Conservation (phyloP, 164 flowering plant genomes). For the Umbilicus rupestris region DNA sequence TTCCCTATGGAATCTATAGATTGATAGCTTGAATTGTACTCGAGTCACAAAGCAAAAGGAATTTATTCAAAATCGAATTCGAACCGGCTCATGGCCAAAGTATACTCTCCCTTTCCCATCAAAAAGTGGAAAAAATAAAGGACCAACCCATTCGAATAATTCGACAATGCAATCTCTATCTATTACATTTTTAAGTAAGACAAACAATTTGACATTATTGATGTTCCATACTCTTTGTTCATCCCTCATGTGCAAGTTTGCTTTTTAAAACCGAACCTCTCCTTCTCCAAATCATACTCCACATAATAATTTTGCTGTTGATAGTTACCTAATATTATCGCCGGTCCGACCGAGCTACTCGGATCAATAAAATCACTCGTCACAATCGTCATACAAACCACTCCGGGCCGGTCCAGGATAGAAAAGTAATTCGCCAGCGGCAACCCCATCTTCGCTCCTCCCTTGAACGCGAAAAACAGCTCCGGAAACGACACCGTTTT, state of each 20-base stretch:
- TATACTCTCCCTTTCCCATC: too few species aligned
- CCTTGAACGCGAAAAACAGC: constrained; percentile 51
- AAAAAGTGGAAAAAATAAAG: background rate
- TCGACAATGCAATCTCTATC: background rate
- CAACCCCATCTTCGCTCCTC: constrained; percentile 52
- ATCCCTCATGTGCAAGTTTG: constrained; percentile 19
- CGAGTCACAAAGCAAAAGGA: too few species aligned
- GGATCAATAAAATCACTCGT: constrained; percentile 8
- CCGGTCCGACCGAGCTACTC: constrained; percentile 23
- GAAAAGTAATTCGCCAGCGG: constrained; percentile 58
- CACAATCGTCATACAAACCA: constrained; percentile 44
- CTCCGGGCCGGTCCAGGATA: constrained; percentile 16
- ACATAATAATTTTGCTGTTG: constrained; percentile 43
- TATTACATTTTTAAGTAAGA: background rate
- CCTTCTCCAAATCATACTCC: constrained; percentile 43
- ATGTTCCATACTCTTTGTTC: background rate
- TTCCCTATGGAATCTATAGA: too few species aligned
- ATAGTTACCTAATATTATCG: constrained; percentile 40
- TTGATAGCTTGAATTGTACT: too few species aligned
- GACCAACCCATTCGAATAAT: background rate
- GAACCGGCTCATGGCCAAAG: too few species aligned
- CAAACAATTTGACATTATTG: background rate
- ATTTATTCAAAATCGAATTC: too few species aligned
- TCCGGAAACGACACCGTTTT: constrained; percentile 32
- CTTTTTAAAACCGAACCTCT: constrained; percentile 35